A percentile compares a stretch with the other conserved stretches of the same genome.
Evolutionary conservation across 2,329 filamentous ascomycete species (phyloP).

Genomic region (Xylariomycetidae sp.): DNA sequence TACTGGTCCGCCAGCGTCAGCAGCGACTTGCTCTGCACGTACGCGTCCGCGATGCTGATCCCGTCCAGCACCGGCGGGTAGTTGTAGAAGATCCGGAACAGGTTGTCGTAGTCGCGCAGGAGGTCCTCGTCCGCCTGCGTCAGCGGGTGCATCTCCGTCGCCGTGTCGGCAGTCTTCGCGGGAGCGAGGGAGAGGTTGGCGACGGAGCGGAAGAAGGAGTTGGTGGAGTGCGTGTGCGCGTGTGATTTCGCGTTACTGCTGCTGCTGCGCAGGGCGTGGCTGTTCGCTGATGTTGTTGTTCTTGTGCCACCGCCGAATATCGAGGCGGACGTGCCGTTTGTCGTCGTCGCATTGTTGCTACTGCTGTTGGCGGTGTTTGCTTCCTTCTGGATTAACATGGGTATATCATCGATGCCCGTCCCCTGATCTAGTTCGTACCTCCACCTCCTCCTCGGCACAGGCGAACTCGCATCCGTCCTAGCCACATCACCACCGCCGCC

Average conservation of each 20-base stretch:
- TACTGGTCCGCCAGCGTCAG: slow-evolving; percentile 90
- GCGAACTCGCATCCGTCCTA: slow-evolving; percentile 31
- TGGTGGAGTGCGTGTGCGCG: slow-evolving; percentile 46
- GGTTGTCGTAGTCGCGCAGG: slow-evolving; percentile 88
- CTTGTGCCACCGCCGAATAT: slow-evolving; percentile 57
- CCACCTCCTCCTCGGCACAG: slow-evolving; percentile 61
- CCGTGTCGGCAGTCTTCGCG: slow-evolving; percentile 45
- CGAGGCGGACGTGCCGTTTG: too few relatives aligned
- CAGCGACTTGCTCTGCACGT: slow-evolving; percentile 89
- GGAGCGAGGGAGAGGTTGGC: slow-evolving; percentile 63
- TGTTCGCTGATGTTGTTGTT: too few relatives aligned
- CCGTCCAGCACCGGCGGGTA: slow-evolving; percentile 76
- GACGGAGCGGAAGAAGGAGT: slow-evolving; percentile 79
- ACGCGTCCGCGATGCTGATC: slow-evolving; percentile 86
- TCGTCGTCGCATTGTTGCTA: slow-evolving; percentile 19
- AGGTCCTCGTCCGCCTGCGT: slow-evolving; percentile 66
- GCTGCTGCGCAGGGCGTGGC: slow-evolving; percentile 46
- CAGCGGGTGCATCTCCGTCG: slow-evolving; percentile 48
- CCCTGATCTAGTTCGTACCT: slow-evolving; percentile 83
- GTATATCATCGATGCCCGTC: slow-evolving; percentile 67
- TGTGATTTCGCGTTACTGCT: slow-evolving; percentile 48
- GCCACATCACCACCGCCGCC: slow-evolving; percentile 31
- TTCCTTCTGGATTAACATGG: slow-evolving; percentile 83
- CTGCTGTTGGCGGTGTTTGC: too few relatives aligned
- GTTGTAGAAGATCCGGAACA: slow-evolving; percentile 96